A percentile compares a stretch with the other conserved stretches of the same genome.
These are phyloP conservation scores for Cocos nucifera DNA, from an alignment of 176 grass and related monocot genomes.

Conservation along the genomic window DNA sequence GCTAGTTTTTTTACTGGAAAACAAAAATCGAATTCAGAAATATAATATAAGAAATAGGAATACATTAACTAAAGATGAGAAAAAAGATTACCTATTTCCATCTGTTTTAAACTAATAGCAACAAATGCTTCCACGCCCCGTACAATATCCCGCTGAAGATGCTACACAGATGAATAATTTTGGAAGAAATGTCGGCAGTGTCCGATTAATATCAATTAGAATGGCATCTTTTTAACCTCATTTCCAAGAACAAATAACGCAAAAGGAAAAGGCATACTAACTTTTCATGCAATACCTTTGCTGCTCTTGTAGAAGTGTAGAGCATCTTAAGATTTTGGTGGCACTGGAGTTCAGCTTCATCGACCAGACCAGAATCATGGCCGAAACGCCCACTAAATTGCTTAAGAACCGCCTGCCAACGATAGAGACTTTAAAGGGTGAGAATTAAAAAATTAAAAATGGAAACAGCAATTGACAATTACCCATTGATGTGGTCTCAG, in stretches of 20 bases:
- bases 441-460: conserved; percentile 11
- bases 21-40: background rate
- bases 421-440: background rate
- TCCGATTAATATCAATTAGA: background rate
- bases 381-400: conserved; percentile 56
- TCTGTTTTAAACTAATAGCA: conserved; percentile 88
- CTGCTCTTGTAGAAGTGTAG: conserved; percentile 67
- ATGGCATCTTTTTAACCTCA: background rate
- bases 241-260: conserved; percentile 1
- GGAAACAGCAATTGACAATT: background rate
- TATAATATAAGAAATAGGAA: background rate
- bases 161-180: conserved; percentile 35
- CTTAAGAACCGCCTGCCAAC: conserved; percentile 62
- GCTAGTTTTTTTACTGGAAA: conserved; percentile 72
- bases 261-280: background rate
- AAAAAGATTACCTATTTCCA: conserved; percentile 62
- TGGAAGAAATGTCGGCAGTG: background rate
- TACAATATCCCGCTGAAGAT: conserved; percentile 74
- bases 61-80: background rate
- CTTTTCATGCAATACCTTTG: conserved; percentile 40
- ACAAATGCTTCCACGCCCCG: conserved; percentile 72
- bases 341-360: conserved; percentile 88
- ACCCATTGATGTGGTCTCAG: background rate
- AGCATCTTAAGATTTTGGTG: conserved; percentile 84
- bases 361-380: conserved; percentile 70